Base-by-base conservation (phyloP, 257 asterid species). In the Fraxinus anomala region DNA sequence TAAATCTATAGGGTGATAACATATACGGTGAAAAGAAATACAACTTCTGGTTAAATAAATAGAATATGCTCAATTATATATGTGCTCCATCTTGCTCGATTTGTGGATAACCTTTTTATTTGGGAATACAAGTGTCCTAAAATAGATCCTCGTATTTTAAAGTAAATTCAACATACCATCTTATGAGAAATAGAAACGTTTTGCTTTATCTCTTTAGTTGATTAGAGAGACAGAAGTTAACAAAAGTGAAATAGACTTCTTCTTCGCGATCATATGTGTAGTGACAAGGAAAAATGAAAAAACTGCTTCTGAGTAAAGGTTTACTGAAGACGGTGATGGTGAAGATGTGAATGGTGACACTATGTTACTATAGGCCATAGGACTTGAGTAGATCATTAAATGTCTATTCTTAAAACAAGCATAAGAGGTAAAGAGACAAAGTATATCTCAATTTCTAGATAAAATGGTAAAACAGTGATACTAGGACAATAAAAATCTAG, bases 61-160 rank as follows among this genome's bases (percentile, higher is more conserved):
- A 61, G 16, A 9, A 23, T 10, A 10, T 8, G 68, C 68, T 61
- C 17, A 11, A 9, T 61, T 21, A 17, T 6, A 59, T 21, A n/a
- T 21, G 31, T 21, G 67, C 30, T 8, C 67, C 28, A 5, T 19
- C 4, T 59, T 7, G 67, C 21, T 61, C 17, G 12, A 8, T 61
- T 8, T 21, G 33, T 0, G 24, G 16, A 8, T 8, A 59, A 21
- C 39, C 0, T 61, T 61, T 56, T 61, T n/a, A 23, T 61, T 61
- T 9, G 2, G 31, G 14, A 54, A 54, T n/a, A 6, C 12, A n/a
- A 61, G 31, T 1, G 28, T 23, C 68, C 68, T 61, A 61, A n/a
- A 61, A 49, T 61, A 23, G 68, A 61, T 61, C 68, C 21, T n/a
- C 21, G 68, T 61, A n/a, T 61, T 61, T 61, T n/a, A 23, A 61